phyloP scores from a whole-genome alignment of 257 asterid genomes.

The Cinchona pubescens region DNA sequence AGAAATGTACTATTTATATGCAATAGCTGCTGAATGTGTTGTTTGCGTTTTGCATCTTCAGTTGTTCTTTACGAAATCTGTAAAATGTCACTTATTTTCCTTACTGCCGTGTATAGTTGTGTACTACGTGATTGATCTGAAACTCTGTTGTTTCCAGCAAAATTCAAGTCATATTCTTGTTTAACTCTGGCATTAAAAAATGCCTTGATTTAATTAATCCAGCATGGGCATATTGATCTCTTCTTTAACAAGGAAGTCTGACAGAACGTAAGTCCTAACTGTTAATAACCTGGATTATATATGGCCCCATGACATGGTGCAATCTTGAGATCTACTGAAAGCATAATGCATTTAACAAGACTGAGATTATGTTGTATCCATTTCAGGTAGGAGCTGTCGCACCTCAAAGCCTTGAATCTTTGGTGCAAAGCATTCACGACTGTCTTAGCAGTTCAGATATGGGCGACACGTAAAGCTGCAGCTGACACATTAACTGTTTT shows the following conservation, averaged over 20 bases:
- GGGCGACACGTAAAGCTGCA: conserved; percentile 98
- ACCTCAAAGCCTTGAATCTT: conserved; percentile 70
- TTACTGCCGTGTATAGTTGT: neutral
- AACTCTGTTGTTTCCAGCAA: neutral
- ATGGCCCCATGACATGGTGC: neutral
- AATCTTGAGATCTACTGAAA: neutral
- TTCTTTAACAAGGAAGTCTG: neutral
- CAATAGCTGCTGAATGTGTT: neutral
- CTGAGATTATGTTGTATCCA: neutral
- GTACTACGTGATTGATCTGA: neutral
- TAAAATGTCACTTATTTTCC: neutral
- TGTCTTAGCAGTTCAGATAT: conserved; percentile 83
- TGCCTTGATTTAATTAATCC: neutral
- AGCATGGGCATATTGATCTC: neutral
- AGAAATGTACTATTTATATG: neutral
- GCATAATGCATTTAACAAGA: neutral
- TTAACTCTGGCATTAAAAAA: neutral
- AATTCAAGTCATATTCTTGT: neutral
- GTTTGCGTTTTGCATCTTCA: neutral
- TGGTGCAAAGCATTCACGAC: conserved; percentile 76
- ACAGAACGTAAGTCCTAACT: neutral
- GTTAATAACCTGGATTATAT: neutral
- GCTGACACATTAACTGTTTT: conserved; percentile 76
- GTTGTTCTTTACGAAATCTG: neutral
- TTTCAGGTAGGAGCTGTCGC: conserved; percentile 88